phyloP scores from a whole-genome alignment of 768 basidiomycete species.

The Podaxis mareebaensis region DNA sequence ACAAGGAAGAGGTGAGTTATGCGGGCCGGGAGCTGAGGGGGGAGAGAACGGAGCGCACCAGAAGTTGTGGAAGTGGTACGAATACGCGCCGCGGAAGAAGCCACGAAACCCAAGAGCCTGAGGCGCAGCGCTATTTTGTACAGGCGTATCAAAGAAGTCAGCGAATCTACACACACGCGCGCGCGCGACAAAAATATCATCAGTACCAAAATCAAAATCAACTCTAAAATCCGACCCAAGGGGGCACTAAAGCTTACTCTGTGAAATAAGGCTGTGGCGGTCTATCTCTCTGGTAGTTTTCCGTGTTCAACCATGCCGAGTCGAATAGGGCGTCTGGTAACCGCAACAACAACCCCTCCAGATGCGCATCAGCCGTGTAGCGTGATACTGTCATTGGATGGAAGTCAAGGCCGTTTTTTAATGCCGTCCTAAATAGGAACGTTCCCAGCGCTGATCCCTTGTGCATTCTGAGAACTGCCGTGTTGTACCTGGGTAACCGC shows the following conservation, averaged over 20 bases:
- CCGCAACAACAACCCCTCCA: constrained; percentile 75
- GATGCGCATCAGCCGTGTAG: constrained; percentile 80
- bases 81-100: constrained; percentile 92
- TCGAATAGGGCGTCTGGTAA: constrained; percentile 93
- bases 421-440: constrained; percentile 88
- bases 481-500: constrained; percentile 90
- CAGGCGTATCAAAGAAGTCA: constrained; percentile 80
- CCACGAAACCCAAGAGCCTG: constrained; percentile 85
- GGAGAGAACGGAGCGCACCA: constrained; percentile 52
- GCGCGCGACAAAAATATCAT: not conserved
- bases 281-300: constrained; percentile 84
- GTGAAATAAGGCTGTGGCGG: constrained; percentile 93
- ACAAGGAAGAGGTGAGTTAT: not conserved
- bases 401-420: constrained; percentile 91
- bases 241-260: constrained; percentile 46
- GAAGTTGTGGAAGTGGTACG: constrained; percentile 94
- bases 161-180: constrained; percentile 54
- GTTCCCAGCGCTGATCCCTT: constrained; percentile 85
- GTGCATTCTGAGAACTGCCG: constrained; percentile 87
- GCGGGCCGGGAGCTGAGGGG: not conserved
- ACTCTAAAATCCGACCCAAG: not conserved
- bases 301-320: constrained; percentile 92
- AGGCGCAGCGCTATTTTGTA: constrained; percentile 70
- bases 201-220: not conserved
- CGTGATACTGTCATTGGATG: constrained; percentile 90